These are phyloP conservation scores for Onygenales sp. DNA, from an alignment of 2,329 filamentous ascomycete genomes.

Conservation along the genomic window DNA sequence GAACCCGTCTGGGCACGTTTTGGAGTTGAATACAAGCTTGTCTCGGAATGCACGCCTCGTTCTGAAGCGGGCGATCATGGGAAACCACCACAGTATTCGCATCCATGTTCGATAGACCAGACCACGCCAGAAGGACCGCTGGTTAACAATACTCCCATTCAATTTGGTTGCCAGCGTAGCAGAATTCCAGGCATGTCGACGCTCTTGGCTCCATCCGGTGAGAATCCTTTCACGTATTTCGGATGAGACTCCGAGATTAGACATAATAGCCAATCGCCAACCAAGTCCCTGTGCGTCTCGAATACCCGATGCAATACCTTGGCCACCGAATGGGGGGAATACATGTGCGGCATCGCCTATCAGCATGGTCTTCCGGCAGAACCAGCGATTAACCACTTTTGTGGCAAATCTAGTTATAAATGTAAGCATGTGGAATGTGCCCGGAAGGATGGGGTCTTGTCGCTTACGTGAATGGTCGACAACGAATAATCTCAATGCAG, in stretches of 20 bases:
- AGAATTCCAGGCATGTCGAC: neutral
- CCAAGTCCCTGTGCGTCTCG: neutral
- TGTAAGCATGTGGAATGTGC: conserved; percentile 10
- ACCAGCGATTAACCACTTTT: neutral
- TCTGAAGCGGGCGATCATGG: neutral
- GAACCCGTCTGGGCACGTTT: neutral
- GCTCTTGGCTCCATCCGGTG: neutral
- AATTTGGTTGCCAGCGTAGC: neutral
- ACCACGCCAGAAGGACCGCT: neutral
- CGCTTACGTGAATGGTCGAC: conserved; percentile 16
- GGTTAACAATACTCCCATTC: neutral
- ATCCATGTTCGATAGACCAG: neutral
- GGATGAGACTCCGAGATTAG: neutral
- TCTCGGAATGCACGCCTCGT: neutral
- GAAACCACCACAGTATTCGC: neutral
- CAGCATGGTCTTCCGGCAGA: conserved; percentile 3
- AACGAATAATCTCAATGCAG: conserved; percentile 18
- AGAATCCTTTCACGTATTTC: neutral
- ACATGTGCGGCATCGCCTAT: conserved; percentile 21
- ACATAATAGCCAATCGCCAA: neutral
- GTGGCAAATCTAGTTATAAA: neutral
- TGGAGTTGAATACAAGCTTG: neutral
- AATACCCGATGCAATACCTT: conserved; percentile 5
- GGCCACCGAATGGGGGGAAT: conserved; percentile 19
- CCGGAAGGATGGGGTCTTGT: conserved; percentile 17